Percentiles rank a stretch among this genome's conserved stretches.
Evolutionary conservation across 352 stramenopile genomes (phyloP).

Genomic region (Nothophytophthora sp.): DNA sequence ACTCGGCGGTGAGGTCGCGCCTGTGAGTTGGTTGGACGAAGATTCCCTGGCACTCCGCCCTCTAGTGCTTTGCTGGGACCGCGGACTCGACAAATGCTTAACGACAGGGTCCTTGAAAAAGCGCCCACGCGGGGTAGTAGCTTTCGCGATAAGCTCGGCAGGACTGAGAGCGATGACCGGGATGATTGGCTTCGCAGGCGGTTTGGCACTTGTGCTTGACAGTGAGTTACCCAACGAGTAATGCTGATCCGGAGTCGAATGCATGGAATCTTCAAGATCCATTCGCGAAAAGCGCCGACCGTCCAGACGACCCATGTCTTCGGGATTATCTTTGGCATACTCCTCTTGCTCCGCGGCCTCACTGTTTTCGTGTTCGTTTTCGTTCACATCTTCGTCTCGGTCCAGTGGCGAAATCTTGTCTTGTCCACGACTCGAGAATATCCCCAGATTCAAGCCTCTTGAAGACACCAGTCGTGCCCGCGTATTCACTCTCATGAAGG

Average conservation of each 20-base stretch:
- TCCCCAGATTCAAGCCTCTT: conserved; percentile 20
- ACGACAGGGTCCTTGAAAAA: conserved; percentile 20
- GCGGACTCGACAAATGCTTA: conserved; percentile 34
- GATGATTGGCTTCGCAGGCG: conserved; percentile 15
- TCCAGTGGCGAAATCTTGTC: conserved; percentile 32
- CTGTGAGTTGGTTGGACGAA: too few relatives aligned
- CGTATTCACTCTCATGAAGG: background rate
- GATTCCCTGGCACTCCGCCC: conserved; percentile 7
- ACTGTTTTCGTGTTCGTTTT: conserved; percentile 11
- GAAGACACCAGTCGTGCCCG: background rate
- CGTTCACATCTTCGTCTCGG: conserved; percentile 7
- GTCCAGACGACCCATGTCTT: conserved; percentile 13
- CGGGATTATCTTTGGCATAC: background rate
- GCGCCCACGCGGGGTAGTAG: conserved; percentile 26
- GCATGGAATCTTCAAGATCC: background rate
- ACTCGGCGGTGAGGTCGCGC: background rate
- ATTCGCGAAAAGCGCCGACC: conserved; percentile 14
- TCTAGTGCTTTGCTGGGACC: conserved; percentile 1
- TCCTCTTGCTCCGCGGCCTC: conserved; percentile 10
- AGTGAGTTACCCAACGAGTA: conserved; percentile 23
- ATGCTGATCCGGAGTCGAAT: conserved; percentile 16
- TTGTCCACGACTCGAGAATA: conserved; percentile 15
- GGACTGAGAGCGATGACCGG: conserved; percentile 49
- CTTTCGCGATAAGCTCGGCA: conserved; percentile 54
- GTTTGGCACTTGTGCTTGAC: conserved; percentile 1